These are phyloP conservation scores for Cryphonectria parasitica DNA, from an alignment of 2,329 filamentous ascomycete species.

Conservation along the genomic window DNA sequence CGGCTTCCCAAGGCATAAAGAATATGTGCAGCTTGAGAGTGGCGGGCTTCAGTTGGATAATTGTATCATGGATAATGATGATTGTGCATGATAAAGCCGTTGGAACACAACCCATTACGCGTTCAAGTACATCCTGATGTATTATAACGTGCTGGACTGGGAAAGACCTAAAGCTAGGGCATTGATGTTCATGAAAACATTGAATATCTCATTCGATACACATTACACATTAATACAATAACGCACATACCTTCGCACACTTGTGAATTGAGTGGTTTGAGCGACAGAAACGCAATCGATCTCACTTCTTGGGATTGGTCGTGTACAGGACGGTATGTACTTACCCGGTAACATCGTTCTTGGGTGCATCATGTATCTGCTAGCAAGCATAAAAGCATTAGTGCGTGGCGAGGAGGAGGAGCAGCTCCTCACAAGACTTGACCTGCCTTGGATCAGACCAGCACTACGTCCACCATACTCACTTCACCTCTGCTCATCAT, in stretches of 20 bases:
- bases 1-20: not conserved
- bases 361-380: not conserved
- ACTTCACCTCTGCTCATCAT: slow-evolving; percentile 6
- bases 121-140: not conserved
- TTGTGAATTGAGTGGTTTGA: not conserved
- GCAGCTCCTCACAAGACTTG: not conserved
- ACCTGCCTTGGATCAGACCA: not conserved
- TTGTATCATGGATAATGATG: not conserved
- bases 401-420: not conserved
- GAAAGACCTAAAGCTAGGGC: not conserved
- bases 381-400: not conserved
- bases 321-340: not conserved
- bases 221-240: not conserved
- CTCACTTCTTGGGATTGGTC: not conserved
- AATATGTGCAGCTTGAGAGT: not conserved
- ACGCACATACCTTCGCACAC: not conserved
- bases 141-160: not conserved
- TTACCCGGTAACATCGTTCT: not conserved
- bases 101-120: not conserved
- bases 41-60: not conserved
- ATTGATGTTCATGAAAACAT: not conserved
- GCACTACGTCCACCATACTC: slow-evolving; percentile 5
- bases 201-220: not conserved
- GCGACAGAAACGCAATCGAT: not conserved
- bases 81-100: not conserved